Percentiles rank a stretch among this genome's conserved stretches.
phyloP scores from a whole-genome alignment of 2,329 filamentous ascomycete species.

The Calonectria crousiana region DNA sequence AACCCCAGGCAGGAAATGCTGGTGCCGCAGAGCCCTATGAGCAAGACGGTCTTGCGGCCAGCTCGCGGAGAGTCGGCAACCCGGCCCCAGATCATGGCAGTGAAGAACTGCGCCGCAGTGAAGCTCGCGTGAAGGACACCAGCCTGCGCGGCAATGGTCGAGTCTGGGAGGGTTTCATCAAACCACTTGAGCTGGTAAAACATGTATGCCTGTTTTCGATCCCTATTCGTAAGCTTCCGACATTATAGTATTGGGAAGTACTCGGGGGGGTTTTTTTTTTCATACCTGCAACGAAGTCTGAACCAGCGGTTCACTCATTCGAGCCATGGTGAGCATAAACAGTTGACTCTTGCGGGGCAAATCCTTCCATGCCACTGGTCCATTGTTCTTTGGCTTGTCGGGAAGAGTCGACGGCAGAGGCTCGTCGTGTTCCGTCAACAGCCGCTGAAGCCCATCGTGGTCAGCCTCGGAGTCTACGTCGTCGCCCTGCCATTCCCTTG shows the following conservation, averaged over 20 bases:
- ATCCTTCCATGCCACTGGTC: constrained; percentile 68
- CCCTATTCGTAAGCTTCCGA: neutral
- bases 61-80: constrained; percentile 72
- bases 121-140: constrained; percentile 84
- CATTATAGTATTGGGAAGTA: neutral
- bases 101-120: constrained; percentile 84
- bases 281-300: constrained; percentile 76
- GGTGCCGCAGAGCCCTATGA: constrained; percentile 81
- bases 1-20: constrained; percentile 62
- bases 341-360: constrained; percentile 84
- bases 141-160: constrained; percentile 81
- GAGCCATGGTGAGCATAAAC: constrained; percentile 80
- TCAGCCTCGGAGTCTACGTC: neutral
- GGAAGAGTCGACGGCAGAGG: constrained; percentile 11
- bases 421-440: constrained; percentile 16
- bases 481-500: constrained; percentile 3
- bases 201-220: constrained; percentile 73
- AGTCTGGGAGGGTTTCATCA: constrained; percentile 62
- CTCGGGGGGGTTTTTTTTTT: neutral
- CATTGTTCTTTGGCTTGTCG: constrained; percentile 20
- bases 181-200: constrained; percentile 92
- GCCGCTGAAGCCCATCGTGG: neutral
- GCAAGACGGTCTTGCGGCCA: constrained; percentile 82
- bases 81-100: constrained; percentile 85
- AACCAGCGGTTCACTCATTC: constrained; percentile 84